A percentile compares a stretch with the other conserved stretches of the same genome.
Evolutionary conservation across 148 eudicot genomes (phyloP).

Genomic region (Nepenthes gracilis): DNA sequence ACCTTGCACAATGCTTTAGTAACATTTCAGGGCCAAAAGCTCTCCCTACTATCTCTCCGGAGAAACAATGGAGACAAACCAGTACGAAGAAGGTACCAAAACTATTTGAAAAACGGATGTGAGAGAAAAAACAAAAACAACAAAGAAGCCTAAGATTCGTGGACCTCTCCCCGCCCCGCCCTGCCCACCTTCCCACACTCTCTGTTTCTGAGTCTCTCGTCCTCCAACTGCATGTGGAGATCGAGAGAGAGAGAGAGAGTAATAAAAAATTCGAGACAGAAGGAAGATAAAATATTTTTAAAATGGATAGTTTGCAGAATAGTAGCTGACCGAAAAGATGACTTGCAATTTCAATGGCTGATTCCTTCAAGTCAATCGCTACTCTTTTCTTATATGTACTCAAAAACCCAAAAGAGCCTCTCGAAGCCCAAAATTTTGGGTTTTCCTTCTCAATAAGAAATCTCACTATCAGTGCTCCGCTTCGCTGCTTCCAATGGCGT

Average conservation of each 20-base stretch:
- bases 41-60: too few relatives aligned
- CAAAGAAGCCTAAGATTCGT: conserved; percentile 3
- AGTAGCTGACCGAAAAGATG: conserved; percentile 17
- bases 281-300: neutral
- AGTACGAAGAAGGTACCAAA: neutral
- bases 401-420: too few relatives aligned
- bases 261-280: neutral
- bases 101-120: neutral
- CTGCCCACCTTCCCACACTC: neutral
- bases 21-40: neutral
- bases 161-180: neutral
- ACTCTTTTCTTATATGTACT: too few relatives aligned
- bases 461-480: too few relatives aligned
- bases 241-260: neutral
- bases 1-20: too few relatives aligned
- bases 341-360: conserved; percentile 26
- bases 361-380: neutral
- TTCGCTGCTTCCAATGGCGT: too few relatives aligned
- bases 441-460: too few relatives aligned
- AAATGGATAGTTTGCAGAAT: conserved; percentile 3
- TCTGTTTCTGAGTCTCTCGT: neutral
- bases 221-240: conserved; percentile 21
- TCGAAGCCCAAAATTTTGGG: too few relatives aligned
- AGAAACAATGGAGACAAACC: neutral
- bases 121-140: neutral